Base-by-base conservation (phyloP, 2,329 filamentous ascomycete species). In the Arthrobotrys musiformis region DNA sequence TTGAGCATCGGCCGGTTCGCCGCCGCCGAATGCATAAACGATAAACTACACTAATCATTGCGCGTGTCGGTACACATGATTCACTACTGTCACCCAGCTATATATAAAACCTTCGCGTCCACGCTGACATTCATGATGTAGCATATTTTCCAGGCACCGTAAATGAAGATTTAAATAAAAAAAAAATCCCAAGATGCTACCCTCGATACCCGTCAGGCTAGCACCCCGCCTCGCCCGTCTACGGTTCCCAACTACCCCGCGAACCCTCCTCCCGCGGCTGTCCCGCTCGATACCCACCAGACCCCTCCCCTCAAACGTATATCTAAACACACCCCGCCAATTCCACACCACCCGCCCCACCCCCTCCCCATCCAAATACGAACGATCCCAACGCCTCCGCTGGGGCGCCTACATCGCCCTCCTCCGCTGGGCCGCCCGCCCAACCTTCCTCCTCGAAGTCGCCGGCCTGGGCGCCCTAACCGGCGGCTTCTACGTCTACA, bases 401-500 rank as follows among this genome's bases (percentile, higher is more conserved):
- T 15, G 28, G 33, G 19, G 13, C 7, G 40, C 54, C 35, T 60
- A 44, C 30, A 60, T 30, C 30, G 37, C 50, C 33, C 46, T 77
- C 28, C 28, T 26, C 30, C 73, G 73, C n/a, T 77, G 73, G 73
- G 40, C 66, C 33, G 28, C 73, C 58, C 73, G 73, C 8, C 73
- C 73, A 6, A 67, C 66, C 28, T 77, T 77, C 66, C 58, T 66
- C 52, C 17, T 66, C 66, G 73, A 77, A 62, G 60, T 61, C 66
- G 66, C 60, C 15, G 44, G 22, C 13, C 66, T 77, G 4, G 73
- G 73, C 52, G 75, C 50, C 54, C 33, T 70, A 8, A 35, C 48
- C 15, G 84, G 82, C 19, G 82, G 82, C 7, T 90, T 93, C 82
- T 93, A 93, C 84, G 85, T 89, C 68, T 86, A 84, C 81, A 90